Evolutionary conservation across 2,329 filamentous ascomycete genomes (phyloP), one percentile per base, ranked within the genome.

Genomic region (Cadophora gregata): DNA sequence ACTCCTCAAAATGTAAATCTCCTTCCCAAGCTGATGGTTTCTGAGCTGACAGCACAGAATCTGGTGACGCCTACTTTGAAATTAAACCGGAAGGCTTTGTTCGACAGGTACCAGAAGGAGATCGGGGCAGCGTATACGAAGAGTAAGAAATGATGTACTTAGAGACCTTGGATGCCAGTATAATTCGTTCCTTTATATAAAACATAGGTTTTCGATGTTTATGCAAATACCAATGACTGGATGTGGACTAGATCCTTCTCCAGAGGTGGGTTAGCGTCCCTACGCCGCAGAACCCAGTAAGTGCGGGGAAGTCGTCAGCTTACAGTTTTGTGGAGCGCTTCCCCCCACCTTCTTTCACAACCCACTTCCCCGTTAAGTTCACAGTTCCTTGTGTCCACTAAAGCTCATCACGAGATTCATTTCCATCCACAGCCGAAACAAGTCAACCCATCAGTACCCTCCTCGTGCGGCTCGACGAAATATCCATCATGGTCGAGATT

Each of bases 1-100:
- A 95, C 90, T 62, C 91, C 93, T 63, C 85, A 88, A 66, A 96
- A 89, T 77, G 92, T 95, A 82, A 89, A 86, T n/a, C 33, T 31
- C 4, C 4, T 51, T 6, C 10, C 14, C 78, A 69, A 3, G 9
- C 38, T 10, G 21, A 16, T 14, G 9, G n/a, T n/a, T n/a, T n/a
- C 36, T 79, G 79, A 75, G 79, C 71, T 33, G 29, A 25, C 55
- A 19, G 67, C 42, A 63, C 71, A 91, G 89, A 83, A 84, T 64
- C 82, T 88, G 64, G 85, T 89, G 63, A 91, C 89, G 58, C 88
- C 89, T 10, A 89, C 90, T 3, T 89, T 91, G 78, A 92, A 92
- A 76, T 81, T 92, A 56, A 90, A 92, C 80, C 85, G 90, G 73
- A 90, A 86, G 80, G 86, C 84, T 73, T 90, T 92, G 67, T 78